Conservation (phyloP, 139 green algal genomes). For the Zygnema cylindricum region DNA sequence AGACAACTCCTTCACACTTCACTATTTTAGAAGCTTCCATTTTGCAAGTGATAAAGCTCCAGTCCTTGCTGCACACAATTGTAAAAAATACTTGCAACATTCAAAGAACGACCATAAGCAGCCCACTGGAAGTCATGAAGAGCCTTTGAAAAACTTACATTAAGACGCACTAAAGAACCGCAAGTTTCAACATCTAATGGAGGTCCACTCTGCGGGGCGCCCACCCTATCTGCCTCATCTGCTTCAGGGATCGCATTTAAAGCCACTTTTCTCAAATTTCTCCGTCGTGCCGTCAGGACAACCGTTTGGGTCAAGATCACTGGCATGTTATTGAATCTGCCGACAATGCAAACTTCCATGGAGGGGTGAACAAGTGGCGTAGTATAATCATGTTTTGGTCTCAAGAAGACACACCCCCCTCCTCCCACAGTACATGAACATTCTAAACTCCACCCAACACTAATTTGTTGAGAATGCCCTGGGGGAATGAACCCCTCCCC, state of each 20-base stretch:
- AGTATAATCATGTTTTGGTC: conserved; percentile 15
- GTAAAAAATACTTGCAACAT: not conserved
- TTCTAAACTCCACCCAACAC: conserved; percentile 36
- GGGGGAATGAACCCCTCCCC: not conserved
- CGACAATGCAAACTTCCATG: conserved; percentile 56
- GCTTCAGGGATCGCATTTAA: conserved; percentile 49
- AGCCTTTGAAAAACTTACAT: not conserved
- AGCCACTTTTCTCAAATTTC: conserved; percentile 19
- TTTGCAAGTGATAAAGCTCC: too few species aligned
- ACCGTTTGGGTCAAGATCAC: conserved; percentile 47
- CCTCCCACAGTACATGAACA: conserved; percentile 17
- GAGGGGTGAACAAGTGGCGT: conserved; percentile 35
- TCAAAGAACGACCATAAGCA: not conserved
- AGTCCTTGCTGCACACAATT: too few species aligned
- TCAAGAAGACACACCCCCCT: conserved; percentile 33
- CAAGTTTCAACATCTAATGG: not conserved
- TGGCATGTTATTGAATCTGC: conserved; percentile 19
- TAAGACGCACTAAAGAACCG: not conserved
- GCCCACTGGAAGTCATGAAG: too few species aligned
- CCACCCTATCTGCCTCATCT: conserved; percentile 34
- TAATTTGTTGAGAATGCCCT: not conserved
- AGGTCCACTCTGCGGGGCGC: conserved; percentile 10
- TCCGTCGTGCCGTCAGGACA: conserved; percentile 6
- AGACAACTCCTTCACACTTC: too few species aligned
- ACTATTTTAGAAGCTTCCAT: too few species aligned